Evolutionary conservation across 2,329 filamentous ascomycete species (phyloP).

Genomic region (Colletotrichum nymphaeae): DNA sequence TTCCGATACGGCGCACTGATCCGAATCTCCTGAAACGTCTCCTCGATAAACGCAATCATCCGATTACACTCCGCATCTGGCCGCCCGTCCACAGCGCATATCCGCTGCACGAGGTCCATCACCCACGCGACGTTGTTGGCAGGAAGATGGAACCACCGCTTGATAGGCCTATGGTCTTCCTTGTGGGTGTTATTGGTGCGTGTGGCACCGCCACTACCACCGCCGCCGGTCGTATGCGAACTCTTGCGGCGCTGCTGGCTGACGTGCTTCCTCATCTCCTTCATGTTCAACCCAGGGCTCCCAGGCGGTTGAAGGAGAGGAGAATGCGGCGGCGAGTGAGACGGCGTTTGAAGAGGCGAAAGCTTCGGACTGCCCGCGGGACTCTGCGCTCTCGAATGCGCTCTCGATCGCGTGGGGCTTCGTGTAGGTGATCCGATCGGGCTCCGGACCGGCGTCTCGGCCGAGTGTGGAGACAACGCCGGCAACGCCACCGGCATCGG

Average conservation of each 20-base stretch:
- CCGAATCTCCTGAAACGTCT: constrained; percentile 37
- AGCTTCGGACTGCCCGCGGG: not conserved
- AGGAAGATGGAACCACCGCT: constrained; percentile 36
- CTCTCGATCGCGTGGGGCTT: constrained; percentile 5
- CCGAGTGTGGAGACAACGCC: not conserved
- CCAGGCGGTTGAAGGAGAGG: constrained; percentile 15
- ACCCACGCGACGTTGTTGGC: constrained; percentile 37
- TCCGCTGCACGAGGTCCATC: constrained; percentile 36
- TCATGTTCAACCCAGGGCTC: not conserved
- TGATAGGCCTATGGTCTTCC: constrained; percentile 24
- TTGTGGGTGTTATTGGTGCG: not conserved
- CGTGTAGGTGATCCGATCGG: not conserved
- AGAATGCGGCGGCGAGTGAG: constrained; percentile 17
- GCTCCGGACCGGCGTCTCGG: not conserved
- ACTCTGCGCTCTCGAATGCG: not conserved
- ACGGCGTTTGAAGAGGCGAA: not conserved
- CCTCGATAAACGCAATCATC: constrained; percentile 35
- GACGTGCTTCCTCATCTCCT: constrained; percentile 16
- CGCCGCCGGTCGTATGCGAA: constrained; percentile 2
- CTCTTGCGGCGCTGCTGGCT: constrained; percentile 23
- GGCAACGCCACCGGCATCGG: not conserved
- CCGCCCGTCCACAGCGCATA: constrained; percentile 34
- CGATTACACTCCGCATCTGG: constrained; percentile 32
- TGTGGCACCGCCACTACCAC: not conserved
- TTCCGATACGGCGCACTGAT: constrained; percentile 34